Conservation (phyloP, 2,329 filamentous ascomycete species). For the Cladosporium sp. region DNA sequence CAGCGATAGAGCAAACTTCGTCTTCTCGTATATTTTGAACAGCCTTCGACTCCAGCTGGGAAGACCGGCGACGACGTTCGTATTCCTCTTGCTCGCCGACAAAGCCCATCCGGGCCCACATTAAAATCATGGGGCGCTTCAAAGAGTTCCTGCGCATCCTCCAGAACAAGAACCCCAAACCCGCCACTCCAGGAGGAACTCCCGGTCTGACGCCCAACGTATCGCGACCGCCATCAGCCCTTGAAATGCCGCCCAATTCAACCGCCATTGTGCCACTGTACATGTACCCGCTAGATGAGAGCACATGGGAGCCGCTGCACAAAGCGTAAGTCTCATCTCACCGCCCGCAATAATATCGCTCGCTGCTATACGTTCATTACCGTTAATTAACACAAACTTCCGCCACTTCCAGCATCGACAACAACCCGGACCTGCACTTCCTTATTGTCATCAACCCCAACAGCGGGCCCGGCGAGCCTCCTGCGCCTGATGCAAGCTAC, state of each 20-base stretch:
- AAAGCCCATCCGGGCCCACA: not conserved
- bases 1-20: not conserved
- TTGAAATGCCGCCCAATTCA: slow-evolving; percentile 21
- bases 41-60: not conserved
- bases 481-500: slow-evolving; percentile 29
- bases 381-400: not conserved
- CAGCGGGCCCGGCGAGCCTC: slow-evolving; percentile 26
- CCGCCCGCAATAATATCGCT: not conserved
- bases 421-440: slow-evolving; percentile 26
- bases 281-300: slow-evolving; percentile 25
- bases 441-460: slow-evolving; percentile 29
- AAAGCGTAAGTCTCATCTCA: slow-evolving; percentile 18
- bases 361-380: not conserved
- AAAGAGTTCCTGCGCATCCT: slow-evolving; percentile 19
- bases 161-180: slow-evolving; percentile 18
- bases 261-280: slow-evolving; percentile 26
- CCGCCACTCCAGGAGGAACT: slow-evolving; percentile 10
- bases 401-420: slow-evolving; percentile 21
- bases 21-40: not conserved
- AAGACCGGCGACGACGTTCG: not conserved
- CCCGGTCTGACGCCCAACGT: slow-evolving; percentile 15
- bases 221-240: slow-evolving; percentile 9
- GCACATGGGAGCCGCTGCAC: slow-evolving; percentile 26
- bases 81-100: not conserved
- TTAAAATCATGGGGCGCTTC: slow-evolving; percentile 16